phyloP scores from a whole-genome alignment of 228 moss, liverwort and hornwort genomes.

The Sphagnum magellanicum region DNA sequence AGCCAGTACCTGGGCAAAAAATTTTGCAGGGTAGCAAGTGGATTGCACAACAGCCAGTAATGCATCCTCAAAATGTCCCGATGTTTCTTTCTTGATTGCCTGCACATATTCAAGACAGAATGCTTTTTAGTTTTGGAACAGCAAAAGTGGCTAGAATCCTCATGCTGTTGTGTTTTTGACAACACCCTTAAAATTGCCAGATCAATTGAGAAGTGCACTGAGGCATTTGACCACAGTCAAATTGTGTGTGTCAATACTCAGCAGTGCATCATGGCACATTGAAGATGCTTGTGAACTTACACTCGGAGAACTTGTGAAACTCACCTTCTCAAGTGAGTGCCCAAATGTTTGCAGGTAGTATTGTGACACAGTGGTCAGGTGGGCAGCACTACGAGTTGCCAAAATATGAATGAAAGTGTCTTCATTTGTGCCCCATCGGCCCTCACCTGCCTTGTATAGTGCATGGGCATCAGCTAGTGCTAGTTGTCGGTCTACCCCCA shows the following conservation, averaged over 20 bases:
- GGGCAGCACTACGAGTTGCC: slow-evolving; percentile 46
- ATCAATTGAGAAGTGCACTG: not conserved
- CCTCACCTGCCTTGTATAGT: slow-evolving; percentile 44
- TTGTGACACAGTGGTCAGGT: slow-evolving; percentile 36
- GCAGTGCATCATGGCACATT: not conserved
- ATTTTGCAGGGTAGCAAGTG: slow-evolving; percentile 42
- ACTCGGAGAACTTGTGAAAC: not conserved
- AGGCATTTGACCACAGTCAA: not conserved
- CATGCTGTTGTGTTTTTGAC: not conserved
- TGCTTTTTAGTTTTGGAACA: not conserved
- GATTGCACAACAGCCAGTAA: slow-evolving; percentile 40
- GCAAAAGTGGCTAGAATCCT: not conserved
- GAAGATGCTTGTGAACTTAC: not conserved
- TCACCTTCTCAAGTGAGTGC: slow-evolving; percentile 49
- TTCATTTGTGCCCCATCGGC: slow-evolving; percentile 43
- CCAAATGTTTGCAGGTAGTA: slow-evolving; percentile 45
- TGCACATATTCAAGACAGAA: slow-evolving; percentile 12
- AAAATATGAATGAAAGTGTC: slow-evolving; percentile 48
- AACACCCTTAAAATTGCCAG: not conserved
- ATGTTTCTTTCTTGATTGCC: slow-evolving; percentile 50
- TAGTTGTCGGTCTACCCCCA: slow-evolving; percentile 23
- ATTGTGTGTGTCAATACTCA: too few species aligned
- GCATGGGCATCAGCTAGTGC: slow-evolving; percentile 41
- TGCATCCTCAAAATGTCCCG: slow-evolving; percentile 46
- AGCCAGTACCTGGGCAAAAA: slow-evolving; percentile 18